These are phyloP conservation scores for Tilletia horrida DNA, from an alignment of 1,284 basidiomycete genomes.

Conservation along the genomic window DNA sequence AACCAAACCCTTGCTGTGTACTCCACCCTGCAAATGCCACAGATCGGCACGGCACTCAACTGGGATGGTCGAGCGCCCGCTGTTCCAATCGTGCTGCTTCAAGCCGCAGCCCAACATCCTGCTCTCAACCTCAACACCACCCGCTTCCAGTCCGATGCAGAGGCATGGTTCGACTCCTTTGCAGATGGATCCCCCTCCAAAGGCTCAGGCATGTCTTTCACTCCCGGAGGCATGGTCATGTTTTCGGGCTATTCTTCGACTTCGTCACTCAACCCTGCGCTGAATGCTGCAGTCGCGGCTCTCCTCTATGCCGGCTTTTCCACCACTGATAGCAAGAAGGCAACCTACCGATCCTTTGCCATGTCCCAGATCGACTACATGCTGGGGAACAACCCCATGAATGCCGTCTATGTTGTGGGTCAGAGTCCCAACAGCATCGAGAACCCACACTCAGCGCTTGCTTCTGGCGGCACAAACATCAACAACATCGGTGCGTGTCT, in stretches of 20 bases:
- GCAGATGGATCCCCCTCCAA: constrained; percentile 61
- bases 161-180: constrained; percentile 73
- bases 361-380: constrained; percentile 73
- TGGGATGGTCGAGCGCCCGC: constrained; percentile 83
- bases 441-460: constrained; percentile 82
- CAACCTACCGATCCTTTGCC: constrained; percentile 70
- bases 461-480: constrained; percentile 71
- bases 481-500: constrained; percentile 64
- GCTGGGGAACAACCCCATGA: constrained; percentile 82
- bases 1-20: constrained; percentile 68
- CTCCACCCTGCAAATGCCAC: constrained; percentile 47
- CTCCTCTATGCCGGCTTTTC: constrained; percentile 69
- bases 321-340: constrained; percentile 60
- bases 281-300: constrained; percentile 79
- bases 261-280: constrained; percentile 76
- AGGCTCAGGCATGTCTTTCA: constrained; percentile 18
- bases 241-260: constrained; percentile 75
- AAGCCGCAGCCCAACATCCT: constrained; percentile 56
- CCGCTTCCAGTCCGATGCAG: constrained; percentile 69
- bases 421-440: constrained; percentile 80
- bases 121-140: constrained; percentile 66
- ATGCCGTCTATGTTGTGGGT: constrained; percentile 75
- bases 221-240: constrained; percentile 70
- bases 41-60: constrained; percentile 66
- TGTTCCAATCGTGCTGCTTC: constrained; percentile 67